These are phyloP conservation scores for Diaporthe nobilis DNA, from an alignment of 2,329 filamentous ascomycete species.

Conservation along the genomic window DNA sequence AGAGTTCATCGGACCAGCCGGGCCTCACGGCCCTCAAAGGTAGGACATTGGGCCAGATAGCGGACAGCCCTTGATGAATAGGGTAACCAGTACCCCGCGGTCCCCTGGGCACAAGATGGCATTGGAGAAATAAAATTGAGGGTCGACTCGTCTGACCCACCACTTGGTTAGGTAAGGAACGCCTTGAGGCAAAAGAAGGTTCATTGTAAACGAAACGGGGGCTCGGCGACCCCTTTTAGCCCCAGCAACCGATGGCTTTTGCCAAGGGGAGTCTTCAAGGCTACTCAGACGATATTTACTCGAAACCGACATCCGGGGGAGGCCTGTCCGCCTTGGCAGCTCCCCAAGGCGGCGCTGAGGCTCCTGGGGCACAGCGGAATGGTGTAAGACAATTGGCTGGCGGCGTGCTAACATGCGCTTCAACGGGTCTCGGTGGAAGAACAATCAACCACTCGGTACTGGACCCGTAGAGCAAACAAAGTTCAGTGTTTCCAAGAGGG, in stretches of 20 bases:
- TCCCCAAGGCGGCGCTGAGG: slow-evolving; percentile 6
- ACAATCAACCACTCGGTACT: not conserved
- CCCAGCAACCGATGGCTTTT: not conserved
- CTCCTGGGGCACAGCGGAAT: not conserved
- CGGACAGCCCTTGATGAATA: not conserved
- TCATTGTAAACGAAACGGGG: slow-evolving; percentile 7
- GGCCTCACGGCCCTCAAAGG: not conserved
- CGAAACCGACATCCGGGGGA: slow-evolving; percentile 10
- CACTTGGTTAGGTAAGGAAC: not conserved
- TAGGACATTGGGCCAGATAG: not conserved
- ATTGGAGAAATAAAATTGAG: not conserved
- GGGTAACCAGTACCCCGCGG: not conserved
- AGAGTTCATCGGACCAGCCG: slow-evolving; percentile 8
- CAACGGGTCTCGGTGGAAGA: not conserved
- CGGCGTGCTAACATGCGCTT: not conserved
- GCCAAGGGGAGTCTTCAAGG: slow-evolving; percentile 1
- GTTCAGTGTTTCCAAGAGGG: not conserved
- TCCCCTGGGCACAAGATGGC: not conserved
- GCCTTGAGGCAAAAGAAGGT: not conserved
- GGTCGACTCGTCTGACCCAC: slow-evolving; percentile 11
- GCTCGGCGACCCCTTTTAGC: slow-evolving; percentile 12
- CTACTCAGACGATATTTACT: slow-evolving; percentile 5
- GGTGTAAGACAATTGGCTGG: slow-evolving; percentile 26
- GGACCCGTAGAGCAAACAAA: not conserved
- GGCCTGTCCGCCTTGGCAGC: slow-evolving; percentile 18